Percentiles rank a stretch among this genome's conserved stretches.
These are phyloP conservation scores for Thymus mandschuricus DNA, from an alignment of 257 asterid species.

Conservation along the genomic window DNA sequence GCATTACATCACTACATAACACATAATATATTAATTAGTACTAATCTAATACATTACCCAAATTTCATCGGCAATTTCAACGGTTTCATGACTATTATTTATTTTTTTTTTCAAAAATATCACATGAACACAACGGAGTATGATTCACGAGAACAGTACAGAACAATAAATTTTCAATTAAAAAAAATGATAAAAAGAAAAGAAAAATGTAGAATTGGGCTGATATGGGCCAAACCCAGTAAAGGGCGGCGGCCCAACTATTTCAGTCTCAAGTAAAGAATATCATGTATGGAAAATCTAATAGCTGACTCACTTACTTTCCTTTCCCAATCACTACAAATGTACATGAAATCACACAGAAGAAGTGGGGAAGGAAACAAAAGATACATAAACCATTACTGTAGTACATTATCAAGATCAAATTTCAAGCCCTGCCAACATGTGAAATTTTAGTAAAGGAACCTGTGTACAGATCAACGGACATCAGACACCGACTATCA, in stretches of 20 bases:
- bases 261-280: not conserved
- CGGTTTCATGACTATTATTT: too few species aligned
- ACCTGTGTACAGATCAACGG: conserved; percentile 21
- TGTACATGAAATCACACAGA: not conserved
- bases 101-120: too few species aligned
- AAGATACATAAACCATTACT: conserved; percentile 2
- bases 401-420: conserved; percentile 14
- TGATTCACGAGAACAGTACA: too few species aligned
- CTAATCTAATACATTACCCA: too few species aligned
- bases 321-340: conserved; percentile 14
- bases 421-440: conserved; percentile 29
- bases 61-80: not conserved
- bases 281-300: not conserved
- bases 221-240: too few species aligned
- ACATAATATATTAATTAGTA: too few species aligned
- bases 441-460: conserved; percentile 12
- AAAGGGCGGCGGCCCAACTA: too few species aligned
- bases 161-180: too few species aligned
- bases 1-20: too few species aligned
- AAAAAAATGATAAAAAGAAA: too few species aligned
- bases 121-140: too few species aligned
- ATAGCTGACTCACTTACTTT: not conserved
- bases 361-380: not conserved
- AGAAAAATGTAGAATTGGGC: too few species aligned
- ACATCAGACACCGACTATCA: not conserved